Percentiles rank a stretch among this genome's conserved stretches.
phyloP scores from a whole-genome alignment of 495 filamentous ascomycete species.

The Neurospora intermedia region DNA sequence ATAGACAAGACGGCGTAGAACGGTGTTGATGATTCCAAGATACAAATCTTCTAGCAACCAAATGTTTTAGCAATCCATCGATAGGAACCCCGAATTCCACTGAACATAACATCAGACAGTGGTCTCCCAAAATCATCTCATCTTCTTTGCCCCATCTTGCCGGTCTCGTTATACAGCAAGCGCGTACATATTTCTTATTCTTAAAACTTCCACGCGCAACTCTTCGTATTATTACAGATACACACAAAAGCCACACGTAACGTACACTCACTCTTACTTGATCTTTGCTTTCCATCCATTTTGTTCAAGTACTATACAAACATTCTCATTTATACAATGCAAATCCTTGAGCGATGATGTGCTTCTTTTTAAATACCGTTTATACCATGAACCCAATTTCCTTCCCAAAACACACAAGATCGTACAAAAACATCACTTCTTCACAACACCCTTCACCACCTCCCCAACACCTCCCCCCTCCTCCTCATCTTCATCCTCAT shows the following conservation, averaged over 20 bases:
- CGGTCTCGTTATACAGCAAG: neutral
- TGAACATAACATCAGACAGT: neutral
- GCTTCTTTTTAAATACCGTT: neutral
- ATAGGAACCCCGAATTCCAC: neutral
- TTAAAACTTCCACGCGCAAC: neutral
- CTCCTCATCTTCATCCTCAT: slow-evolving; percentile 36
- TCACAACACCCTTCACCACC: slow-evolving; percentile 6
- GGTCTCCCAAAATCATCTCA: neutral
- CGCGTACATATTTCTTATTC: neutral
- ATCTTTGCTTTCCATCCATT: neutral
- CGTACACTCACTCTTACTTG: neutral
- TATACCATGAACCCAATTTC: neutral
- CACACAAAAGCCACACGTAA: neutral
- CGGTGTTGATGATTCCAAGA: neutral
- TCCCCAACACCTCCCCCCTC: slow-evolving; percentile 15
- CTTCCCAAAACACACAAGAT: neutral
- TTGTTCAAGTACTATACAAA: neutral
- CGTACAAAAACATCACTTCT: neutral
- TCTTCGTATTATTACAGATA: neutral
- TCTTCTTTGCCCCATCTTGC: neutral
- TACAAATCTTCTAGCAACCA: neutral
- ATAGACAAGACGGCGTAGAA: neutral
- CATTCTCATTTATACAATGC: neutral
- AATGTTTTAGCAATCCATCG: neutral
- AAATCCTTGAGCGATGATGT: neutral